Evolutionary conservation across 2,329 filamentous ascomycete species (phyloP).

Genomic region (Sarocladium brachiariae): DNA sequence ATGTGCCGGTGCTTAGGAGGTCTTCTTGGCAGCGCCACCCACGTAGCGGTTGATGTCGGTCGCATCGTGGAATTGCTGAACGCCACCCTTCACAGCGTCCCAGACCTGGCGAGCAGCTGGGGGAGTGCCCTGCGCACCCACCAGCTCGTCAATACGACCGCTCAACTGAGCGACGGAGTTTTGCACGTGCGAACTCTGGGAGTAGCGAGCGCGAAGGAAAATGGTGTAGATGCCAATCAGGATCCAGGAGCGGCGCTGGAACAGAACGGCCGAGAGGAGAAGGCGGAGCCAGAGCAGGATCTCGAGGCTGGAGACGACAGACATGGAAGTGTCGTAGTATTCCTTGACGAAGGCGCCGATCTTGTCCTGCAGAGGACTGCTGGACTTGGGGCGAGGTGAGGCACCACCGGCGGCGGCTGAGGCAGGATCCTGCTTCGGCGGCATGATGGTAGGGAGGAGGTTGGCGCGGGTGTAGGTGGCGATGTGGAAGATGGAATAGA

Average conservation of each 20-base stretch:
- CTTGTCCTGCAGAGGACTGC: slow-evolving; percentile 63
- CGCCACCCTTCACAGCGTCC: slow-evolving; percentile 67
- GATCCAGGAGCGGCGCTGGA: slow-evolving; percentile 88
- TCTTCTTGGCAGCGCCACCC: slow-evolving; percentile 44
- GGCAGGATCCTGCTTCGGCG: slow-evolving; percentile 35
- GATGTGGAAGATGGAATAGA: slow-evolving; percentile 98
- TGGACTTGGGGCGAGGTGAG: slow-evolving; percentile 43
- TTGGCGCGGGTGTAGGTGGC: slow-evolving; percentile 93
- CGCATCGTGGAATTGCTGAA: slow-evolving; percentile 67
- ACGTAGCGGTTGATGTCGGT: slow-evolving; percentile 75
- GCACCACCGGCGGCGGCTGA: slow-evolving; percentile 48
- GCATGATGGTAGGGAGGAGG: slow-evolving; percentile 78
- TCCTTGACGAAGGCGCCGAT: slow-evolving; percentile 95
- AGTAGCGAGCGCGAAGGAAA: slow-evolving; percentile 85
- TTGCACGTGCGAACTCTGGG: slow-evolving; percentile 92
- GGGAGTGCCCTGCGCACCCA: slow-evolving; percentile 81
- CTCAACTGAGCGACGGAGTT: slow-evolving; percentile 65
- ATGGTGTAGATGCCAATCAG: slow-evolving; percentile 77
- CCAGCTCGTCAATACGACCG: slow-evolving; percentile 70
- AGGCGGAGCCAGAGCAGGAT: slow-evolving; percentile 82
- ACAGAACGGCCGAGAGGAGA: slow-evolving; percentile 72
- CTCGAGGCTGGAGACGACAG: slow-evolving; percentile 81
- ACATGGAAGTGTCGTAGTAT: slow-evolving; percentile 97
- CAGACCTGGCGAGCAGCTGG: slow-evolving; percentile 73
- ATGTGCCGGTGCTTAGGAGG: slow-evolving; percentile 24